Evolutionary conservation across 108 stramenopile species (phyloP), one percentile per base, ranked within the genome.

Genomic region (Cyclostephanos tholiformis): DNA sequence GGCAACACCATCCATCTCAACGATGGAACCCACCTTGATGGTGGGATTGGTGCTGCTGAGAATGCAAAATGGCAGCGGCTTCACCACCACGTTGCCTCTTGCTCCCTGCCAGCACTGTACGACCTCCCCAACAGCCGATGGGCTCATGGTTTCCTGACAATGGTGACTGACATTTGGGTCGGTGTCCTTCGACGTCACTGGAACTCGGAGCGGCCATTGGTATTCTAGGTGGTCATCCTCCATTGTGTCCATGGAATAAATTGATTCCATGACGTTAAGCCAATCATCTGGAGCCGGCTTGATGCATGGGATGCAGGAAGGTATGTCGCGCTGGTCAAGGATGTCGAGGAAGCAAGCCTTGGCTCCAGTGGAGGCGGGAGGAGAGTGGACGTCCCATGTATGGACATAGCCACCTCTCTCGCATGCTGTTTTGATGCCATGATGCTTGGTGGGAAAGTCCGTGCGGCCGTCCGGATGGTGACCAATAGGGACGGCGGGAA

Each of bases 381-480:
- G 16, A 19, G n/a, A 50, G 1, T 19, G 16, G 49, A 17, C 16
- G 19, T 19, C n/a, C 19, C 2, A 19, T 6, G 49, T 6, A 2
- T 5, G 19, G 49, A 50, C 49, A 19, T 2, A 2, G 49, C 49
- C 16, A 50, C n/a, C 19, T 17, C 49, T 50, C 32, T 32, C 32
- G 32, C 32, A 49, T 4, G 32, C 32, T 4, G 32, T 4, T 32
- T 4, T 4, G 32, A 32, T 32, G 32, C 32, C 32, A 32, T 20
- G 29, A 39, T 78, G 17, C 69, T 71, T 44, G 27, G 26, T 2
- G 77, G 77, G 5, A 25, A 49, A 0, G 11, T 78, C 13, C 61
- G 77, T 6, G 10, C 35, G 11, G 77, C 77, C 4, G 64, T 78
- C 10, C 35, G 71, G 30, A 53, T 16, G 25, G n/a, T 78, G 7